Percentiles rank a stretch among this genome's conserved stretches.
Evolutionary conservation across 345 rosid genomes (phyloP).

Genomic region (Brassica cretica): DNA sequence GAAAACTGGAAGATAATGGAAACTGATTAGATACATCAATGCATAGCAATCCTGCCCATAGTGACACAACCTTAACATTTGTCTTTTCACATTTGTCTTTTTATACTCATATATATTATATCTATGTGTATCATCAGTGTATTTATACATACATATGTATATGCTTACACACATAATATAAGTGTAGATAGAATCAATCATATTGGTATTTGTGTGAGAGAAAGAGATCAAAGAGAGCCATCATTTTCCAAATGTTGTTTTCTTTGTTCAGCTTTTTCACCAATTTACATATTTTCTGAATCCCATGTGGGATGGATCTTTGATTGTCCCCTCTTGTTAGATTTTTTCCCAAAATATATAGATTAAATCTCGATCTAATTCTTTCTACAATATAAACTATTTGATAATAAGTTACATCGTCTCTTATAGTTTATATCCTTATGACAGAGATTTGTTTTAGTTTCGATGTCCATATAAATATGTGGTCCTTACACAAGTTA

Average conservation of each 20-base stretch:
- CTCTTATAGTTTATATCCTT: constrained; percentile 39
- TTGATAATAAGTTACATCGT: constrained; percentile 27
- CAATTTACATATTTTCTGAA: constrained; percentile 35
- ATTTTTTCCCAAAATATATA: constrained; percentile 26
- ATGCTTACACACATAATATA: not conserved
- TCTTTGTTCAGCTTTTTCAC: constrained; percentile 42
- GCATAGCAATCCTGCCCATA: constrained; percentile 47
- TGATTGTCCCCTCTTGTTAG: constrained; percentile 42
- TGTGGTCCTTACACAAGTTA: constrained; percentile 44
- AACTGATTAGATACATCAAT: constrained; percentile 37
- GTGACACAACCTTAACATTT: constrained; percentile 95
- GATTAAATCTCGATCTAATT: constrained; percentile 12
- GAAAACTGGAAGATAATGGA: constrained; percentile 29
- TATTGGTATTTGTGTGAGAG: constrained; percentile 34
- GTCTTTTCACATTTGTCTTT: constrained; percentile 92
- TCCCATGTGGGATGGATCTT: constrained; percentile 47
- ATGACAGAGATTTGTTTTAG: constrained; percentile 33
- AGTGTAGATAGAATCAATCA: constrained; percentile 20
- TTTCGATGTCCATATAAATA: constrained; percentile 19
- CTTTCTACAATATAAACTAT: constrained; percentile 17
- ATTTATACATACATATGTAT: not conserved
- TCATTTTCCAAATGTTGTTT: constrained; percentile 45
- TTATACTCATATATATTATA: constrained; percentile 19
- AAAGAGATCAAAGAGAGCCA: constrained; percentile 40
- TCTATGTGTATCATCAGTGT: constrained; percentile 7